Conservation (phyloP, 208 protist genomes). For the Ichthyophonus hoferi region DNA sequence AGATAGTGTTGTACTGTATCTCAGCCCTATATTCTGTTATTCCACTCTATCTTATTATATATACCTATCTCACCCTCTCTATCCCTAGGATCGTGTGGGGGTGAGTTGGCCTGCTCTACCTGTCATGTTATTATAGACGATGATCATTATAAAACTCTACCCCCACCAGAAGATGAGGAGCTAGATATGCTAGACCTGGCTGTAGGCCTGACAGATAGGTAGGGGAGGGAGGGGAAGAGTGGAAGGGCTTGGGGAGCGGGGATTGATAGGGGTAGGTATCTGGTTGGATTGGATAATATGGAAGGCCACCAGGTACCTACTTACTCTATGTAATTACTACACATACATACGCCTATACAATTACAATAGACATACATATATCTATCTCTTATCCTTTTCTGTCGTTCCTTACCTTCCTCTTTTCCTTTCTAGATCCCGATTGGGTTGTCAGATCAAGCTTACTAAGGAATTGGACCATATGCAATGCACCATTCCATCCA, state of each 20-base stretch:
- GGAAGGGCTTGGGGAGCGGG: too few species aligned
- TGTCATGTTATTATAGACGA: slow-evolving; percentile 86
- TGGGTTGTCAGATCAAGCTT: slow-evolving; percentile 45
- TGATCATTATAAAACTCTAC: slow-evolving; percentile 73
- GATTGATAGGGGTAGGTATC: too few species aligned
- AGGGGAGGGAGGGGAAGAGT: too few species aligned
- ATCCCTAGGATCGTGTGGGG: slow-evolving; percentile 75
- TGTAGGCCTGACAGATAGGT: slow-evolving; percentile 37
- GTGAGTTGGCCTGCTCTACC: slow-evolving; percentile 88
- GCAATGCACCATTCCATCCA: background rate
- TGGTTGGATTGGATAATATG: too few species aligned
- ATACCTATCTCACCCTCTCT: too few species aligned
- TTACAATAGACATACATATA: too few species aligned
- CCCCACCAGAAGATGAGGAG: slow-evolving; percentile 72
- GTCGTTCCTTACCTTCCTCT: background rate
- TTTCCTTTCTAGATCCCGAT: slow-evolving; percentile 53
- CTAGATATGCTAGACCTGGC: slow-evolving; percentile 63
- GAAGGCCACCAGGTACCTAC: too few species aligned
- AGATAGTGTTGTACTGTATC: too few species aligned
- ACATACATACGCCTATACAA: background rate
- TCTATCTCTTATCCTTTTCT: background rate
- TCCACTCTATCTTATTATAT: too few species aligned
- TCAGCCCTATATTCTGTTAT: too few species aligned
- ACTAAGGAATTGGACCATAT: slow-evolving; percentile 33
- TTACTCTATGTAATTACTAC: too few species aligned